These are phyloP conservation scores for Phlebiopsis gigantea DNA, from an alignment of 768 basidiomycete species.

Conservation along the genomic window DNA sequence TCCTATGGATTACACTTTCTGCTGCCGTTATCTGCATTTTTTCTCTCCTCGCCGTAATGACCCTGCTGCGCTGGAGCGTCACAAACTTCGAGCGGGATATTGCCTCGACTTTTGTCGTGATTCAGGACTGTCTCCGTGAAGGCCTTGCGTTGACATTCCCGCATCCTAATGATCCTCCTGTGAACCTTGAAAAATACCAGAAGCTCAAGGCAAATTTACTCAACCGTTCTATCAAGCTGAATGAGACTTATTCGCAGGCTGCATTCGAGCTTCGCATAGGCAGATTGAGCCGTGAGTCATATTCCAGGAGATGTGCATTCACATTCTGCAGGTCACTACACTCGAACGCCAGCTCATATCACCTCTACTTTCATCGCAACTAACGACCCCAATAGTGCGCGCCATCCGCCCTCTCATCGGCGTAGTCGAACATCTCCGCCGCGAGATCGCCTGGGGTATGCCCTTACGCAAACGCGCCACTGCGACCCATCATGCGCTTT, in stretches of 20 bases:
- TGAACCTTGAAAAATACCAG: conserved; percentile 12
- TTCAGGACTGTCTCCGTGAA: conserved; percentile 30
- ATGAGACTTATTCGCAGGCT: conserved; percentile 38
- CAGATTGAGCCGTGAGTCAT: conserved; percentile 34
- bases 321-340: neutral
- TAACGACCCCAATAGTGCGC: conserved; percentile 26
- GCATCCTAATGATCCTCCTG: conserved; percentile 13
- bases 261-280: conserved; percentile 42
- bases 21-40: conserved; percentile 34
- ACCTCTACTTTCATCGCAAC: neutral
- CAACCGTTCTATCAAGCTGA: conserved; percentile 32
- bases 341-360: neutral
- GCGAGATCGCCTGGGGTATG: conserved; percentile 41
- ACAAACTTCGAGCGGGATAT: conserved; percentile 38
- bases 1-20: conserved; percentile 37
- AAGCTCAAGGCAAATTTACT: conserved; percentile 27
- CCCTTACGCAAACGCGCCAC: conserved; percentile 15
- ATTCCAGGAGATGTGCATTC: neutral
- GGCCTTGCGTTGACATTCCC: conserved; percentile 26
- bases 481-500: neutral
- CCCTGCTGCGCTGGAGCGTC: conserved; percentile 37
- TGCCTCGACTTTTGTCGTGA: conserved; percentile 27
- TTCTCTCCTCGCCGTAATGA: conserved; percentile 32
- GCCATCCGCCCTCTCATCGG: conserved; percentile 38
- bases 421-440: conserved; percentile 39